Conservation (phyloP, 208 protist species). For the Phytomonas sp. region DNA sequence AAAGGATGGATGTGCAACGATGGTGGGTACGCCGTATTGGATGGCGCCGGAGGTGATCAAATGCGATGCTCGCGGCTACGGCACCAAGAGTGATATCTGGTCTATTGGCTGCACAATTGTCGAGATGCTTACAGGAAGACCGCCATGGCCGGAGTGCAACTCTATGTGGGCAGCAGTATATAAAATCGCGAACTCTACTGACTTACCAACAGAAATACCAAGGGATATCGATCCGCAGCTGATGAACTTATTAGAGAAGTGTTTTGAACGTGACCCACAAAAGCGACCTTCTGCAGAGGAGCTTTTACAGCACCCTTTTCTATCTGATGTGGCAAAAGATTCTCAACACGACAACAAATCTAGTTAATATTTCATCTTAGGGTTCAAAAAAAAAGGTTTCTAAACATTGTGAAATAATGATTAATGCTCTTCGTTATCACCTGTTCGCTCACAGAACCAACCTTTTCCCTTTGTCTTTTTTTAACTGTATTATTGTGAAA, state of each 20-base stretch:
- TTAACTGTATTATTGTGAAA: neutral
- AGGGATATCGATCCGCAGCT: slow-evolving; percentile 60
- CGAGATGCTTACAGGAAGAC: slow-evolving; percentile 89
- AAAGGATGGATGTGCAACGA: slow-evolving; percentile 66
- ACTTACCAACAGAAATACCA: slow-evolving; percentile 78
- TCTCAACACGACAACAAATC: neutral
- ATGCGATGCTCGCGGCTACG: slow-evolving; percentile 84
- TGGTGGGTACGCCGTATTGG: slow-evolving; percentile 88
- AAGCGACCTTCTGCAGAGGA: slow-evolving; percentile 52
- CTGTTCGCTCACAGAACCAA: neutral
- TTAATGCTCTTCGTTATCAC: neutral
- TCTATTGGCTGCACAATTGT: slow-evolving; percentile 91
- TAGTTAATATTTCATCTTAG: neutral
- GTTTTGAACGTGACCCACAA: slow-evolving; percentile 76
- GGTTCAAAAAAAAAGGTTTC: slow-evolving; percentile 4
- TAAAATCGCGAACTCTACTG: slow-evolving; percentile 81
- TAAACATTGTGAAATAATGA: no score
- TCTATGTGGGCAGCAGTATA: slow-evolving; percentile 83
- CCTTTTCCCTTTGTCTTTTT: neutral
- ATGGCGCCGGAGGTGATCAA: slow-evolving; percentile 91
- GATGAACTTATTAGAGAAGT: slow-evolving; percentile 63
- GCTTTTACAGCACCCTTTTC: slow-evolving; percentile 65
- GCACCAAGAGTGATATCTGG: slow-evolving; percentile 91
- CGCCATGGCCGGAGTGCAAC: slow-evolving; percentile 87
- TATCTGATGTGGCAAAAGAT: slow-evolving; percentile 23